These are phyloP conservation scores for Oleoguttula mirabilis DNA, from an alignment of 495 filamentous ascomycete genomes.

Conservation along the genomic window DNA sequence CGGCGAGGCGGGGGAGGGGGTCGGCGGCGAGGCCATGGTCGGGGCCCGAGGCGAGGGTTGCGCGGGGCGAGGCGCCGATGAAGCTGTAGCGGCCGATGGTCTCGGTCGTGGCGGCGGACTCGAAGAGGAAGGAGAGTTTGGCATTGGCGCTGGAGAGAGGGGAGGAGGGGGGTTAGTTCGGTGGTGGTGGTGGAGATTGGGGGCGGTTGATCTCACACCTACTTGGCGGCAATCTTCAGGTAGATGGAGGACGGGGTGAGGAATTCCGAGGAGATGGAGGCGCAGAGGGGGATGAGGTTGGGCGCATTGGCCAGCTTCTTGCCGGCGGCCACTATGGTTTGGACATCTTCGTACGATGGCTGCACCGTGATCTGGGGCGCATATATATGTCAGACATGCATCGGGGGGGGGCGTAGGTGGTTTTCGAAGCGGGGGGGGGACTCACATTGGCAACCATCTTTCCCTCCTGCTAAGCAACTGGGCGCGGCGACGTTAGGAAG, in stretches of 20 bases:
- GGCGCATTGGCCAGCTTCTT: slow-evolving; percentile 45
- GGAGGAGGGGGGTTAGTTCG: too few relatives aligned
- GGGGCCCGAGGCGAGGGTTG: slow-evolving; percentile 75
- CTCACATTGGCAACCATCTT: slow-evolving; percentile 1
- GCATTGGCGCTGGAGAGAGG: slow-evolving; percentile 45
- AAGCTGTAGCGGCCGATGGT: slow-evolving; percentile 91
- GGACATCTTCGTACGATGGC: slow-evolving; percentile 43
- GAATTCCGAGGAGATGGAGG: slow-evolving; percentile 78
- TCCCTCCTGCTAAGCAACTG: not conserved
- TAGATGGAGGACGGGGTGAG: slow-evolving; percentile 87
- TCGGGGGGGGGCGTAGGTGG: too few relatives aligned
- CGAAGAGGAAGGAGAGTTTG: slow-evolving; percentile 73
- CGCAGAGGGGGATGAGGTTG: slow-evolving; percentile 76
- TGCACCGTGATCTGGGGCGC: slow-evolving; percentile 37
- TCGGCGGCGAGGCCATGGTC: slow-evolving; percentile 74
- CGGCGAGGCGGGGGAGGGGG: slow-evolving; percentile 68
- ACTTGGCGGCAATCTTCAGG: slow-evolving; percentile 70
- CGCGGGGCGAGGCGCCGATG: slow-evolving; percentile 75
- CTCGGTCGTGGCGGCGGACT: slow-evolving; percentile 83
- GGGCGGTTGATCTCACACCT: too few relatives aligned
- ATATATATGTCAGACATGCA: too few relatives aligned
- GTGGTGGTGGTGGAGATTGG: not conserved
- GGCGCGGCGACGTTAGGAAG: slow-evolving; percentile 1
- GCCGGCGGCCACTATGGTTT: slow-evolving; percentile 41
- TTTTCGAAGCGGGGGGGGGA: not conserved